Conservation (phyloP, 768 basidiomycete genomes). For the Leucosporidium creatinivorum region DNA sequence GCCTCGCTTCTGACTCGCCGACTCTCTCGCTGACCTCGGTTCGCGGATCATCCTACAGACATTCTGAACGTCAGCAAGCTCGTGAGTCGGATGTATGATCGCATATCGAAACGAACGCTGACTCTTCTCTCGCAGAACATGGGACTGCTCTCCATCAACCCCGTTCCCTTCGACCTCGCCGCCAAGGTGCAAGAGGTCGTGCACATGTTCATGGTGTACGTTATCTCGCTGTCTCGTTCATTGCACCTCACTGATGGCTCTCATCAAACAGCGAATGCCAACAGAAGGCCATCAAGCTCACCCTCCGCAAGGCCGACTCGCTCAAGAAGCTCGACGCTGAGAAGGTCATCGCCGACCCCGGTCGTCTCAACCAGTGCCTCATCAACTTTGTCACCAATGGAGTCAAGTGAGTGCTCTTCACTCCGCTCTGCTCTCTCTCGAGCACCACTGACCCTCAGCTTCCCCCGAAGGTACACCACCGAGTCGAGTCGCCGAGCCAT, state of each 20-base stretch:
- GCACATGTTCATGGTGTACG: constrained; percentile 19
- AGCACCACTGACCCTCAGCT: background rate
- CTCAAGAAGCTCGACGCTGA: constrained; percentile 6
- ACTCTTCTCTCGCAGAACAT: constrained; percentile 5
- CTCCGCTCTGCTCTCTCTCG: background rate
- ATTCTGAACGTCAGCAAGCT: constrained; percentile 29
- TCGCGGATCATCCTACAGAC: background rate
- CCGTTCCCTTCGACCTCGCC: constrained; percentile 9
- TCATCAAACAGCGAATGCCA: constrained; percentile 5
- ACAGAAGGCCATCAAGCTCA: constrained; percentile 22
- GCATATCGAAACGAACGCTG: background rate
- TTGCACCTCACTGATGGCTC: no score
- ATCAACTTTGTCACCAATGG: constrained; percentile 23
- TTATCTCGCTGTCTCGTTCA: background rate
- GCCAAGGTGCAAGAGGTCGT: constrained; percentile 15
- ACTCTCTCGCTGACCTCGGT: background rate
- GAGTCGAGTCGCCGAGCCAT: constrained; percentile 9
- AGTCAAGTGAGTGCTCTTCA: background rate
- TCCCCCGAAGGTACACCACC: constrained; percentile 1
- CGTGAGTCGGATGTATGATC: background rate
- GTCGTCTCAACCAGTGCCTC: constrained; percentile 21
- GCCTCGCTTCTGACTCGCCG: no score
- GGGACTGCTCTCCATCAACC: constrained; percentile 22
- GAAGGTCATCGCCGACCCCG: constrained; percentile 17
- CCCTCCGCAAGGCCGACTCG: constrained; percentile 4